Conservation (phyloP, 1,284 basidiomycete genomes). For the Cryptococcus amylolentus region DNA sequence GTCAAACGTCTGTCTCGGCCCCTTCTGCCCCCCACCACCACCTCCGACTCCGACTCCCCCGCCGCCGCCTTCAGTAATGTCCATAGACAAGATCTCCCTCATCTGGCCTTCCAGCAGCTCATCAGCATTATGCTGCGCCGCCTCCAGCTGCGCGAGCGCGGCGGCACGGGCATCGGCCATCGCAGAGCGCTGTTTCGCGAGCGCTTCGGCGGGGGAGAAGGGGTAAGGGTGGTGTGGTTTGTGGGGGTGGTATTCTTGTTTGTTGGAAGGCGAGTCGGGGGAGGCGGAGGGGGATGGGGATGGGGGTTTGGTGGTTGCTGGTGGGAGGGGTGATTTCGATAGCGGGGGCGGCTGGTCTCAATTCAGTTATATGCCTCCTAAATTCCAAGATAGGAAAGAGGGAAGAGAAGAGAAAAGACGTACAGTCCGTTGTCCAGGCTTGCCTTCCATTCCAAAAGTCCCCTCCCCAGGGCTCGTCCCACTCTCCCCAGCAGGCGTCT, state of each 20-base stretch:
- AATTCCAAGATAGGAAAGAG: background rate
- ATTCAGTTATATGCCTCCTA: background rate
- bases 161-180: slow-evolving; percentile 27
- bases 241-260: slow-evolving; percentile 20
- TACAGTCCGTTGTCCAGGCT: slow-evolving; percentile 1
- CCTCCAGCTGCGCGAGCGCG: slow-evolving; percentile 29
- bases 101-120: slow-evolving; percentile 6
- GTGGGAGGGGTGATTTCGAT: background rate
- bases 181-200: slow-evolving; percentile 22
- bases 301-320: background rate
- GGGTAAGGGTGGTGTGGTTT: slow-evolving; percentile 31
- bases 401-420: background rate
- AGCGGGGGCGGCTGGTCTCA: slow-evolving; percentile 6
- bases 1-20: slow-evolving; percentile 32
- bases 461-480: slow-evolving; percentile 28
- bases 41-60: background rate
- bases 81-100: slow-evolving; percentile 2
- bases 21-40: slow-evolving; percentile 4
- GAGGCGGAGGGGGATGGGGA: too few species aligned
- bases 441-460: slow-evolving; percentile 27
- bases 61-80: background rate
- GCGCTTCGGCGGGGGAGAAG: slow-evolving; percentile 27
- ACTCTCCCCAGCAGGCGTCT: slow-evolving; percentile 6
- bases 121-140: slow-evolving; percentile 9
- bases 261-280: slow-evolving; percentile 14